Evolutionary conservation across 345 rosid genomes (phyloP).

Genomic region (Brassica napus): DNA sequence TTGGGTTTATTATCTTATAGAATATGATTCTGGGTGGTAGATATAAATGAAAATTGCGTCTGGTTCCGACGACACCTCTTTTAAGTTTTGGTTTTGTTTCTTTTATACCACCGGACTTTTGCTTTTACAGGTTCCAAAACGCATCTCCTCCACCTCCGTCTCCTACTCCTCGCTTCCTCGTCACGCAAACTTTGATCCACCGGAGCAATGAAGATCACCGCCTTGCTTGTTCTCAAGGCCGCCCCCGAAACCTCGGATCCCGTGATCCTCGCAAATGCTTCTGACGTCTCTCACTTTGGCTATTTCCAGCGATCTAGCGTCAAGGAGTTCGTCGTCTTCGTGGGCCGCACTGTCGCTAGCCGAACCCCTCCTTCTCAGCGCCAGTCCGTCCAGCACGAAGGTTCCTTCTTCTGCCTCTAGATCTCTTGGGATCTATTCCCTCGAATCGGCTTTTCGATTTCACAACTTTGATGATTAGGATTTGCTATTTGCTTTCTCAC

Average conservation of each 20-base stretch:
- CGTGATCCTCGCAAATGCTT: background rate
- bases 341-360: background rate
- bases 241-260: background rate
- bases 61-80: background rate
- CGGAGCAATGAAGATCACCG: background rate
- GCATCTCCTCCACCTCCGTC: background rate
- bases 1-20: background rate
- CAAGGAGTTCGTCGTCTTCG: background rate
- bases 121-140: background rate
- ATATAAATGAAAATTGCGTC: background rate
- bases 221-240: background rate
- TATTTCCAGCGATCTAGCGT: constrained; percentile 1
- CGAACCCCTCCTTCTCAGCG: background rate
- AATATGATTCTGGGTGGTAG: background rate
- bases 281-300: background rate
- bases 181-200: background rate
- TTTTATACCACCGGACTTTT: background rate
- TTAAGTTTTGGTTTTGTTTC: background rate
- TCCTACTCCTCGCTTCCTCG: background rate
- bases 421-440: background rate
- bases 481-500: background rate
- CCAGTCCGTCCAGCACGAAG: background rate
- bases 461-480: background rate
- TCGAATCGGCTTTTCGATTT: no score
- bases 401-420: background rate